Evolutionary conservation across 1,139 yeast genomes (phyloP).

Genomic region (Meyerozyma guilliermondii): DNA sequence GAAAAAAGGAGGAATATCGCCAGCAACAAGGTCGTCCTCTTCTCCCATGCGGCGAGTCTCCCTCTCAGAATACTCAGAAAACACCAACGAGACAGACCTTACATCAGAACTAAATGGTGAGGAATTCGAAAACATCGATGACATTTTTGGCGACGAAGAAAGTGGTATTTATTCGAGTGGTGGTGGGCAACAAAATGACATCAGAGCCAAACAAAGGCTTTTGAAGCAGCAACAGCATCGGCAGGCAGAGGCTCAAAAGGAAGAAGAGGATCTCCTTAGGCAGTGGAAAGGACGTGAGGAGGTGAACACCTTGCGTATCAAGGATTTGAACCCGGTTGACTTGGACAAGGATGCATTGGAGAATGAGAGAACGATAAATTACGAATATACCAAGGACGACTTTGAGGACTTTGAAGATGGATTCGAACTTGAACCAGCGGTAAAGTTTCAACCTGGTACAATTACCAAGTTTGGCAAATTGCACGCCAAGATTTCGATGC

Average conservation of each 20-base stretch:
- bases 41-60: neutral
- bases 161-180: constrained; percentile 26
- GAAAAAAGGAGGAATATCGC: neutral
- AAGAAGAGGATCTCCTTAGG: constrained; percentile 14
- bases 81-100: constrained; percentile 32
- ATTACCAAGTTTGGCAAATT: constrained; percentile 8
- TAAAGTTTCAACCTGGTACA: constrained; percentile 8
- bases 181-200: constrained; percentile 2
- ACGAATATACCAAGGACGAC: constrained; percentile 36
- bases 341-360: constrained; percentile 24
- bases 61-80: neutral
- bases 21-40: neutral
- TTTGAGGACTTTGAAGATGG: constrained; percentile 39
- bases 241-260: constrained; percentile 4
- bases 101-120: constrained; percentile 39
- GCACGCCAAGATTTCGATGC: constrained; percentile 23
- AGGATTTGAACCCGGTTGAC: constrained; percentile 20
- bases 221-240: constrained; percentile 2
- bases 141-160: constrained; percentile 36
- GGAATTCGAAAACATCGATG: constrained; percentile 39
- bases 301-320: constrained; percentile 25
- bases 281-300: constrained; percentile 23
- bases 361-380: constrained; percentile 30
- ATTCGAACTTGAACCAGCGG: constrained; percentile 19
- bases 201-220: neutral